Evolutionary conservation across 2,329 filamentous ascomycete species (phyloP).

Genomic region (Exophiala alcalophila): DNA sequence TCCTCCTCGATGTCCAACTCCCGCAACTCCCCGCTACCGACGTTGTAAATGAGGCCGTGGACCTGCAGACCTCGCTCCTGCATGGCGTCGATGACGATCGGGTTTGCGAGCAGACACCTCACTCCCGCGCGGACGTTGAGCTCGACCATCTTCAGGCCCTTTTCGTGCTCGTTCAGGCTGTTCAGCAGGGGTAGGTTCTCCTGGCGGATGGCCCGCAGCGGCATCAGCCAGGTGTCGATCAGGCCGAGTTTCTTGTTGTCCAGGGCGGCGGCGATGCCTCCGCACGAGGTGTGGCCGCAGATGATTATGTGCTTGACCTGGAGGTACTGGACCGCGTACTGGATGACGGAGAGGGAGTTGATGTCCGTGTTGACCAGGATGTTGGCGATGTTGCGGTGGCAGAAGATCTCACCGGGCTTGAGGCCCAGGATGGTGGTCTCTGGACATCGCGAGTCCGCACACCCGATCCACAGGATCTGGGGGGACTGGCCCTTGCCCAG

Average conservation of each 20-base stretch:
- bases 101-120: conserved; percentile 65
- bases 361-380: conserved; percentile 72
- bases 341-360: conserved; percentile 70
- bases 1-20: conserved; percentile 49
- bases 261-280: conserved; percentile 56
- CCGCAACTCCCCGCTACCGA: conserved; percentile 54
- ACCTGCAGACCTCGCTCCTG: conserved; percentile 67
- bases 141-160: conserved; percentile 65
- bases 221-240: conserved; percentile 61
- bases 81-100: conserved; percentile 67
- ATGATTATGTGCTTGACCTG: conserved; percentile 63
- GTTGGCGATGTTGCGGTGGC: conserved; percentile 89
- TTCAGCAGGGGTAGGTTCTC: conserved; percentile 53
- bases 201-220: conserved; percentile 54
- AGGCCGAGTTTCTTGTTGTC: conserved; percentile 57
- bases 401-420: conserved; percentile 79
- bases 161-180: conserved; percentile 46
- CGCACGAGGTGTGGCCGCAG: conserved; percentile 61
- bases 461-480: conserved; percentile 74
- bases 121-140: conserved; percentile 72
- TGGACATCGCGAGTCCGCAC: conserved; percentile 79
- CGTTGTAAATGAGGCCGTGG: conserved; percentile 75
- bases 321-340: conserved; percentile 72
- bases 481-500: conserved; percentile 65
- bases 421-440: conserved; percentile 73